Percentiles rank a stretch among this genome's conserved stretches.
Conservation (phyloP, 352 stramenopile genomes). For the Phytophthora pini region DNA sequence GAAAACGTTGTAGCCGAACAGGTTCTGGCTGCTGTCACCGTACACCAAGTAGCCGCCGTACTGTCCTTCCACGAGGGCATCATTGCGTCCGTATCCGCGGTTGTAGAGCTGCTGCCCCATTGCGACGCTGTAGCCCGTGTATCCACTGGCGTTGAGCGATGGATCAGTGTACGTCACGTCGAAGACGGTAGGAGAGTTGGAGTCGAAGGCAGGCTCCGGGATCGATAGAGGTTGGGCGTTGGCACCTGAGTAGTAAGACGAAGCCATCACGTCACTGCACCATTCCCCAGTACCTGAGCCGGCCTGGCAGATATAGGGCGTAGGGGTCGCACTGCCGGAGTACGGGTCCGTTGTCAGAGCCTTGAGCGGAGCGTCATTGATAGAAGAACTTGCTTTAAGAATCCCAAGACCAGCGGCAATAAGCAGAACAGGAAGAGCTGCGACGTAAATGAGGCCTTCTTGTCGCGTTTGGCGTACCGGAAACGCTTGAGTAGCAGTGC, state of each 20-base stretch:
- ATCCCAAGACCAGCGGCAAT: constrained; percentile 53
- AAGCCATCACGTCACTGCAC: constrained; percentile 41
- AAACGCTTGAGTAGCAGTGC: constrained; percentile 62
- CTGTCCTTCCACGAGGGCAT: constrained; percentile 31
- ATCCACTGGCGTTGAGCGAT: constrained; percentile 42
- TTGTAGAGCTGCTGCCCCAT: constrained; percentile 54
- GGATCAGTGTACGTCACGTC: constrained; percentile 51
- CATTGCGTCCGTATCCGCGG: constrained; percentile 42
- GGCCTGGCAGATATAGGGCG: constrained; percentile 45
- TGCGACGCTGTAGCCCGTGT: constrained; percentile 42
- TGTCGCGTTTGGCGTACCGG: constrained; percentile 52
- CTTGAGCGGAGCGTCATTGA: constrained; percentile 39
- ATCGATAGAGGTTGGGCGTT: constrained; percentile 18
- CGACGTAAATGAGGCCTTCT: constrained; percentile 54
- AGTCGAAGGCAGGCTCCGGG: constrained; percentile 30
- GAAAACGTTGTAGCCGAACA: constrained; percentile 63
- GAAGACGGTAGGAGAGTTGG: constrained; percentile 53
- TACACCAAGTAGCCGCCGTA: constrained; percentile 54
- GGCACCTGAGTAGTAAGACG: constrained; percentile 33
- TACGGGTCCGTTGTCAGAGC: constrained; percentile 27
- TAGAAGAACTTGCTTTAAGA: constrained; percentile 32
- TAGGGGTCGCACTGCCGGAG: constrained; percentile 31
- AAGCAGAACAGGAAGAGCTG: constrained; percentile 51
- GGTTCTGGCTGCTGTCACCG: constrained; percentile 33
- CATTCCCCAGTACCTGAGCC: too few species aligned